A percentile compares a stretch with the other conserved stretches of the same genome.
phyloP scores from a whole-genome alignment of 805 yeast genomes.

The Wilhelminamyces savonicus region DNA sequence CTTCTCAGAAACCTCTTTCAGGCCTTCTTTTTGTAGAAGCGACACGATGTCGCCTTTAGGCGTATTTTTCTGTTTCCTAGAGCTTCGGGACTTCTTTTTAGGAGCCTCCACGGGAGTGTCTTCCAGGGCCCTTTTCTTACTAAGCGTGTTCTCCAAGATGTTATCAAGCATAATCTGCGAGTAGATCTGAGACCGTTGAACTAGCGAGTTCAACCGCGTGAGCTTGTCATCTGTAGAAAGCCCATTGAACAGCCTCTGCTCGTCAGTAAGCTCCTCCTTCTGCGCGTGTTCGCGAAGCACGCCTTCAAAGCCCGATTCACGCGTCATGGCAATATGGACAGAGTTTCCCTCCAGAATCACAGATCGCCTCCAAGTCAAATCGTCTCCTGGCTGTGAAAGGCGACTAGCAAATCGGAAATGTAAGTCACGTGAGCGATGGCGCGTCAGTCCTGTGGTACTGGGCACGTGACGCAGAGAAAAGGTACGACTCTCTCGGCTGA shows the following conservation, averaged over 20 bases:
- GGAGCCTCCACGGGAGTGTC: slow-evolving; percentile 2
- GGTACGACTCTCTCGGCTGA: no score
- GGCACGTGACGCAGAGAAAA: no score
- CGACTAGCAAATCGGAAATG: no score
- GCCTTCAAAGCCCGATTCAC: no score
- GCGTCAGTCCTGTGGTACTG: no score
- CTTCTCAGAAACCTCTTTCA: slow-evolving; percentile 9
- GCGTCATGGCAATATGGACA: no score
- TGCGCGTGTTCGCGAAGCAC: no score
- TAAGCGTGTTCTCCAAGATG: slow-evolving; percentile 45
- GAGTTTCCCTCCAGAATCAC: no score
- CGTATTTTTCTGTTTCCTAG: slow-evolving; percentile 6
- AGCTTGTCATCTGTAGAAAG: slow-evolving; percentile 53
- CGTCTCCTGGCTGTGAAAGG: no score
- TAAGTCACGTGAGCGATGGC: no score
- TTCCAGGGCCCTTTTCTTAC: slow-evolving; percentile 10
- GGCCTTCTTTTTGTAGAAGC: slow-evolving; percentile 14
- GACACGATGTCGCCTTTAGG: slow-evolving; percentile 9
- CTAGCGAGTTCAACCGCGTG: slow-evolving; percentile 61
- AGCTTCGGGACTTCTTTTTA: slow-evolving; percentile 14
- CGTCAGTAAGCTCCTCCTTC: no score
- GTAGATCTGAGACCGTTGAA: slow-evolving; percentile 83
- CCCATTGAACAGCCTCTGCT: slow-evolving; percentile 36
- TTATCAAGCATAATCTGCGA: slow-evolving; percentile 83
- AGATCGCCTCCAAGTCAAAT: no score